Percentiles rank a stretch among this genome's conserved stretches.
These are phyloP conservation scores for Rhododendron vialii DNA, from an alignment of 148 eudicot genomes.

Conservation along the genomic window DNA sequence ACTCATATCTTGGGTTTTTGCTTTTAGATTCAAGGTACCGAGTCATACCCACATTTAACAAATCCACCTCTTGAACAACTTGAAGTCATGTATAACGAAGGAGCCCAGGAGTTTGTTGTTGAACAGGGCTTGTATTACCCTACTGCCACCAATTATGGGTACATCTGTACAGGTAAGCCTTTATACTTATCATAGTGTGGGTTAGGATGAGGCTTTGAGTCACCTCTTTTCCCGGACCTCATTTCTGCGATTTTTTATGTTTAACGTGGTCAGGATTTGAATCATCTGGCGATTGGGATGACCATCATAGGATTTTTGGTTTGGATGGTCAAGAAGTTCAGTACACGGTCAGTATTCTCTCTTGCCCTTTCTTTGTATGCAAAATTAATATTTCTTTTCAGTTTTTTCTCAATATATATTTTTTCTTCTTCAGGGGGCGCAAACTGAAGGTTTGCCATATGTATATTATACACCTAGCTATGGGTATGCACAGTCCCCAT, in stretches of 20 bases:
- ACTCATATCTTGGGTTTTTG: slow-evolving; percentile 5
- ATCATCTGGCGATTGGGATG: slow-evolving; percentile 75
- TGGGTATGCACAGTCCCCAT: slow-evolving; percentile 77
- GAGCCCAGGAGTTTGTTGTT: slow-evolving; percentile 57
- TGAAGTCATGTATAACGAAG: slow-evolving; percentile 57
- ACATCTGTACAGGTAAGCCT: slow-evolving; percentile 72
- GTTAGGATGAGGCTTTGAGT: background rate
- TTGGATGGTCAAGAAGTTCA: slow-evolving; percentile 79
- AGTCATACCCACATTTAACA: slow-evolving; percentile 38
- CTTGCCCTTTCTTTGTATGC: background rate
- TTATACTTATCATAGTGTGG: background rate
- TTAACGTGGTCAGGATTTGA: slow-evolving; percentile 54
- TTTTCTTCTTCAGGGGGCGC: slow-evolving; percentile 50
- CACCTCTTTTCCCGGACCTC: background rate
- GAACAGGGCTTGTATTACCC: slow-evolving; percentile 79
- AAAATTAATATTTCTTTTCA: background rate
- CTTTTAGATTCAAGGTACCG: slow-evolving; percentile 52
- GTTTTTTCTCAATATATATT: background rate
- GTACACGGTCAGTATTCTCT: slow-evolving; percentile 45
- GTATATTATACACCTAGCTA: slow-evolving; percentile 78
- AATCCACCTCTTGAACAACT: slow-evolving; percentile 35
- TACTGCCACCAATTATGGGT: slow-evolving; percentile 71
- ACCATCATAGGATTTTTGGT: slow-evolving; percentile 68
- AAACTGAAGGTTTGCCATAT: slow-evolving; percentile 70
- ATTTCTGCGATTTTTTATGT: background rate